Conservation (phyloP, 768 basidiomycete genomes). For the Termitomyces titanicus region DNA sequence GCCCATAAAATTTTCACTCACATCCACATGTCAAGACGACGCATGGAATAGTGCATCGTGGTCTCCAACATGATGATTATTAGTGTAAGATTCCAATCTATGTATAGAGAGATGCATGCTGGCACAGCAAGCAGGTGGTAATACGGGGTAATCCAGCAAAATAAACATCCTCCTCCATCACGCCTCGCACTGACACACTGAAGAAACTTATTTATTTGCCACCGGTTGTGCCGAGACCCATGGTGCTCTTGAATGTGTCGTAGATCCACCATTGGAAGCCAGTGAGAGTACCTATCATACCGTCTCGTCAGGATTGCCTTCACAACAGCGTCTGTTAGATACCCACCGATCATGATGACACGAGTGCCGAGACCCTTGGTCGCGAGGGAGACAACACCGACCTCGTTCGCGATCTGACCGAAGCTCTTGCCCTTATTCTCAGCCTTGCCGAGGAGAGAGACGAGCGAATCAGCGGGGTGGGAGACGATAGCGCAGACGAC, state of each 20-base stretch:
- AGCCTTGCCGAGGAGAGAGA: constrained; percentile 91
- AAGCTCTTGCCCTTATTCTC: constrained; percentile 78
- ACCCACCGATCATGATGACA: constrained; percentile 78
- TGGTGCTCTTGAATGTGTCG: constrained; percentile 77
- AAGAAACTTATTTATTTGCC: constrained; percentile 57
- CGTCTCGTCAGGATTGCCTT: background rate
- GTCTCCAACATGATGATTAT: background rate
- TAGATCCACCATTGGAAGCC: constrained; percentile 97
- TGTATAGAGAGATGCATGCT: constrained; percentile 3
- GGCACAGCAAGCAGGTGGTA: constrained; percentile 4
- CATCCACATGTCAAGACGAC: background rate
- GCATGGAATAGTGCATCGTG: background rate
- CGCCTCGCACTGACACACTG: background rate
- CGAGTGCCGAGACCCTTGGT: constrained; percentile 88
- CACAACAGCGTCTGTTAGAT: constrained; percentile 15
- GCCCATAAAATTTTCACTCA: background rate
- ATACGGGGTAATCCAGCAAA: constrained; percentile 5
- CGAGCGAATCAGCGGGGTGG: constrained; percentile 91
- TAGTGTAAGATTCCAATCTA: constrained; percentile 11
- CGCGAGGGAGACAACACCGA: constrained; percentile 58
- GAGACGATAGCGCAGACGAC: constrained; percentile 95
- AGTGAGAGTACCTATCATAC: constrained; percentile 36
- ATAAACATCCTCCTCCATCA: background rate
- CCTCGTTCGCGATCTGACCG: constrained; percentile 68
- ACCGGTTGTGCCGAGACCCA: constrained; percentile 87